These are phyloP conservation scores for Petunia secreta DNA, from an alignment of 257 asterid genomes.

Conservation along the genomic window DNA sequence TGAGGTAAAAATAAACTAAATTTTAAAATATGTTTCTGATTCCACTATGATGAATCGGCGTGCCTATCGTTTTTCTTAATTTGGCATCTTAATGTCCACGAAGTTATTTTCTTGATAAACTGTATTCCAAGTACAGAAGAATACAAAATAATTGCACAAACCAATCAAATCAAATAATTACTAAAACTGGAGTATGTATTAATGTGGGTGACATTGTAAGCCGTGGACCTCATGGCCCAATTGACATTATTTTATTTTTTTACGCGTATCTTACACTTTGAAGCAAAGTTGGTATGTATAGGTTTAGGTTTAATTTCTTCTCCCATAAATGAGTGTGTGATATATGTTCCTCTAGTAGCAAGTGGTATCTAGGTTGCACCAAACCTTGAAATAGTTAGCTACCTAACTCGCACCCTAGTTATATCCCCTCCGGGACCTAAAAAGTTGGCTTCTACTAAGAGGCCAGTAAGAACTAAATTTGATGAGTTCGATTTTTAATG, in stretches of 20 bases:
- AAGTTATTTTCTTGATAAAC: not conserved
- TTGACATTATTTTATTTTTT: constrained; percentile 13
- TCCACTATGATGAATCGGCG: constrained; percentile 7
- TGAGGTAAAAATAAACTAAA: not conserved
- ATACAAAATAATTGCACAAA: constrained; percentile 7
- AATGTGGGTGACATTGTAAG: not conserved
- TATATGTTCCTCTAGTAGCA: not conserved
- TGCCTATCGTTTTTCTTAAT: not conserved
- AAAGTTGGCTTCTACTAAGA: too few species aligned
- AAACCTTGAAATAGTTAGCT: not conserved
- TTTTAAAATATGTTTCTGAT: not conserved
- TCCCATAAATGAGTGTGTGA: not conserved
- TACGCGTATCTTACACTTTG: not conserved
- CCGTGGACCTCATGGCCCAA: not conserved
- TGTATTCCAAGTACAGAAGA: not conserved
- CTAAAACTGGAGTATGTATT: not conserved
- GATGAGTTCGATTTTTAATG: too few species aligned
- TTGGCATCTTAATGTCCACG: constrained; percentile 17
- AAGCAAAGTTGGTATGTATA: not conserved
- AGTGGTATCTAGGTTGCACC: not conserved
- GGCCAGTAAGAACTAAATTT: too few species aligned
- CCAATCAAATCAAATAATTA: not conserved
- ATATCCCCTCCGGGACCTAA: not conserved
- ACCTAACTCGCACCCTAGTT: not conserved
- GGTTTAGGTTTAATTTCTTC: not conserved